A percentile compares a stretch with the other conserved stretches of the same genome.
Evolutionary conservation across 2,329 filamentous ascomycete genomes (phyloP).

Genomic region (Aureobasidium uvarum): DNA sequence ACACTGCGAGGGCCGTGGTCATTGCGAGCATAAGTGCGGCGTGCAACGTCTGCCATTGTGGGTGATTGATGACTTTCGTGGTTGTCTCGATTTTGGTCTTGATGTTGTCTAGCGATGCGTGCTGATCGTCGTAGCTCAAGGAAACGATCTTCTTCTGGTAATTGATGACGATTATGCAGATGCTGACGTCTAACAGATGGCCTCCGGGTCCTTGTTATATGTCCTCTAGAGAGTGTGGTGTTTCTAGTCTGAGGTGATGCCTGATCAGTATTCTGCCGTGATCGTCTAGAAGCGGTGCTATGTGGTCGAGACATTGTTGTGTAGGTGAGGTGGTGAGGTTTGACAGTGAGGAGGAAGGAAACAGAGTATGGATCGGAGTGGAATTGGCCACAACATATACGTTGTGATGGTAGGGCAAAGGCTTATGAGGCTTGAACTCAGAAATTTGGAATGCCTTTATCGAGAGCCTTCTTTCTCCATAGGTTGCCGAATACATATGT

Average conservation of each 20-base stretch:
- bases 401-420: constrained; percentile 21
- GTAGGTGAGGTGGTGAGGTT: neutral
- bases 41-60: constrained; percentile 25
- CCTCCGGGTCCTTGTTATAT: constrained; percentile 4
- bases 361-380: neutral
- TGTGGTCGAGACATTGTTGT: constrained; percentile 1
- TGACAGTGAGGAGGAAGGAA: neutral
- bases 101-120: constrained; percentile 20
- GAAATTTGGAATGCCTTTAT: constrained; percentile 2
- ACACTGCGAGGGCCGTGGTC: constrained; percentile 25
- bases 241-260: constrained; percentile 1
- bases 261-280: constrained; percentile 21
- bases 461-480: neutral
- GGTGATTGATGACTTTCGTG: neutral
- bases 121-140: constrained; percentile 13
- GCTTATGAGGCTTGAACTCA: constrained; percentile 25
- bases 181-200: constrained; percentile 11
- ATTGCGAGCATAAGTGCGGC: constrained; percentile 27
- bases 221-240: neutral
- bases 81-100: constrained; percentile 3
- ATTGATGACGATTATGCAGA: constrained; percentile 11
- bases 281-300: neutral
- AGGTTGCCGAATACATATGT: neutral
- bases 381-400: constrained; percentile 17
- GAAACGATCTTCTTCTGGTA: constrained; percentile 17